A percentile compares a stretch with the other conserved stretches of the same genome.
Conservation (phyloP, 2,329 filamentous ascomycete species). For the Niveomyces coronatus region DNA sequence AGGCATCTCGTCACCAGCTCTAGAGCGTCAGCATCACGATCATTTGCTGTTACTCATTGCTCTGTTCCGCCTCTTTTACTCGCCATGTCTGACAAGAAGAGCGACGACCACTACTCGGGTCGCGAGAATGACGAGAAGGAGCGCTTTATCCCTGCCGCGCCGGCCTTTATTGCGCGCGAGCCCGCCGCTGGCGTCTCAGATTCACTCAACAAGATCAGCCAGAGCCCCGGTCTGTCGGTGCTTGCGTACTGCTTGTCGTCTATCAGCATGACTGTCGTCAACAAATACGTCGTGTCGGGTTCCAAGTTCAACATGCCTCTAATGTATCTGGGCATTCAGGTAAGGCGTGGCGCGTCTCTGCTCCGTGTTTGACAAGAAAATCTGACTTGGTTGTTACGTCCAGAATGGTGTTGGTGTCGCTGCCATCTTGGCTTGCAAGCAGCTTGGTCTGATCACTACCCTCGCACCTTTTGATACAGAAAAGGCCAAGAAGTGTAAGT, state of each 20-base stretch:
- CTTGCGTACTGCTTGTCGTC: slow-evolving; percentile 79
- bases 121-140: slow-evolving; percentile 9
- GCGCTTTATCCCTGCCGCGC: slow-evolving; percentile 9
- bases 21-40: not conserved
- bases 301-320: slow-evolving; percentile 83
- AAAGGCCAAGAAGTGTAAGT: slow-evolving; percentile 77
- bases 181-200: slow-evolving; percentile 5
- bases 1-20: not conserved
- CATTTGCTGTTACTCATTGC: not conserved
- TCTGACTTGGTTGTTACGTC: slow-evolving; percentile 12
- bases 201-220: slow-evolving; percentile 9
- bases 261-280: slow-evolving; percentile 94
- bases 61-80: not conserved
- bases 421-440: slow-evolving; percentile 70
- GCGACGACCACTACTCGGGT: slow-evolving; percentile 9
- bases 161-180: slow-evolving; percentile 4
- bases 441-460: slow-evolving; percentile 66
- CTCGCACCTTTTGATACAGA: slow-evolving; percentile 67
- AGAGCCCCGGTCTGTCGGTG: slow-evolving; percentile 46
- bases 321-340: slow-evolving; percentile 79
- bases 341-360: slow-evolving; percentile 30
- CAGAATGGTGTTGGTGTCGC: slow-evolving; percentile 77
- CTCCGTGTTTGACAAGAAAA: no score
- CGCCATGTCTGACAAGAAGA: slow-evolving; percentile 10
- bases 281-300: slow-evolving; percentile 88